These are phyloP conservation scores for Penicillium goetzii DNA, from an alignment of 495 filamentous ascomycete genomes.

Conservation along the genomic window DNA sequence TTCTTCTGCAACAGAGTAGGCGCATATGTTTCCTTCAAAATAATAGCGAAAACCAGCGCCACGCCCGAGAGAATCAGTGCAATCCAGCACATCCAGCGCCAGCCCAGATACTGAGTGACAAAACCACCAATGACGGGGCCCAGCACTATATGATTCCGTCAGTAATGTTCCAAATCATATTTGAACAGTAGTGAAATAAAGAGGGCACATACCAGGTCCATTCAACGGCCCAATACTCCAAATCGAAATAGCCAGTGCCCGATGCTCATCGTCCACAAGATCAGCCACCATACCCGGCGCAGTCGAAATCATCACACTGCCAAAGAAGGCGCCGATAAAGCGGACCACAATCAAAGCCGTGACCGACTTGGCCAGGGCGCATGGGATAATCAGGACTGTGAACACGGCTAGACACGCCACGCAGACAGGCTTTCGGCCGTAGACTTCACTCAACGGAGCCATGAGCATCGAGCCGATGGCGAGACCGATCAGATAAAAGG, in stretches of 20 bases:
- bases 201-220: constrained; percentile 56
- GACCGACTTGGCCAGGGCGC: constrained; percentile 68
- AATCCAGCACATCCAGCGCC: constrained; percentile 86
- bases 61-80: constrained; percentile 68
- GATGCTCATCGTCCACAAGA: constrained; percentile 68
- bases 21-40: constrained; percentile 76
- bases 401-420: constrained; percentile 64
- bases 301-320: constrained; percentile 78
- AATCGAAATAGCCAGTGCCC: constrained; percentile 72
- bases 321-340: constrained; percentile 78
- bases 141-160: constrained; percentile 22
- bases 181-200: not conserved
- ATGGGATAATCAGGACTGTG: constrained; percentile 69
- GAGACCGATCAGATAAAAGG: constrained; percentile 69
- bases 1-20: constrained; percentile 72
- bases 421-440: constrained; percentile 76
- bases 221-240: constrained; percentile 82
- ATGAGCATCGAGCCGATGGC: constrained; percentile 73
- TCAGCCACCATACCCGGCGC: constrained; percentile 83
- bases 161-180: not conserved
- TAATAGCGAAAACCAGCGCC: constrained; percentile 53
- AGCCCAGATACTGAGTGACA: constrained; percentile 70
- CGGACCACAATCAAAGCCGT: constrained; percentile 66
- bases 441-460: constrained; percentile 79
- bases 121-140: constrained; percentile 75